phyloP scores from a whole-genome alignment of 2,329 filamentous ascomycete species.

The Diaporthe sp. region DNA sequence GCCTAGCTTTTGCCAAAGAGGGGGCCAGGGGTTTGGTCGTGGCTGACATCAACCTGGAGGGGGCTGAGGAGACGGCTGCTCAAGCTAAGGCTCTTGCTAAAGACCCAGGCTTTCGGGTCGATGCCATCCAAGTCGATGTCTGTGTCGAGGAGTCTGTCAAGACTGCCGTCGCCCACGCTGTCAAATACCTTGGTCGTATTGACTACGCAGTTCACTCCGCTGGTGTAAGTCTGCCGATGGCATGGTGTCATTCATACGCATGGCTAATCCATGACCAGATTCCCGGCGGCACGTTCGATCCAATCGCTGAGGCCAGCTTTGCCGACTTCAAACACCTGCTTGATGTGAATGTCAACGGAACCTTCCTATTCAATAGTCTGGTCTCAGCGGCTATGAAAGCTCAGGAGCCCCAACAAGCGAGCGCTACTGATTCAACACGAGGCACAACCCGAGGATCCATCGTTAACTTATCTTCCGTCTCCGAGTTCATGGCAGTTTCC shows the following conservation, averaged over 20 bases:
- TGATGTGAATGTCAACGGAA: slow-evolving; percentile 34
- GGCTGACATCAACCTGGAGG: slow-evolving; percentile 28
- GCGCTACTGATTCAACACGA: slow-evolving; percentile 2
- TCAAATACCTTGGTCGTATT: slow-evolving; percentile 16
- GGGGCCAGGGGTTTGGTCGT: slow-evolving; percentile 17
- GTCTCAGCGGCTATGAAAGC: slow-evolving; percentile 29
- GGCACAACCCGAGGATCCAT: slow-evolving; percentile 22
- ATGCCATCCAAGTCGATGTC: slow-evolving; percentile 21
- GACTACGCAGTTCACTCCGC: slow-evolving; percentile 37
- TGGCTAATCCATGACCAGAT: slow-evolving; percentile 18
- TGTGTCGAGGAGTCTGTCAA: slow-evolving; percentile 22
- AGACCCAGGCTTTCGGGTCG: background rate
- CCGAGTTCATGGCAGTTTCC: slow-evolving; percentile 26
- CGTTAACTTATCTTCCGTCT: slow-evolving; percentile 11
- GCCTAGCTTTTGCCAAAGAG: slow-evolving; percentile 29
- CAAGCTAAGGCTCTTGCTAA: background rate
- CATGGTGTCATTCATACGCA: background rate
- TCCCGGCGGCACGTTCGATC: slow-evolving; percentile 26
- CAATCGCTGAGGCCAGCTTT: slow-evolving; percentile 30
- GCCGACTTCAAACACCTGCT: slow-evolving; percentile 36
- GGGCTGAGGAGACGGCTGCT: slow-evolving; percentile 10
- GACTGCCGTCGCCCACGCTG: background rate
- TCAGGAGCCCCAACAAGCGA: slow-evolving; percentile 14
- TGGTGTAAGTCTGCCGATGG: slow-evolving; percentile 10
- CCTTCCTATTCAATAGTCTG: slow-evolving; percentile 24